These are phyloP conservation scores for Penicillium occitanis DNA, from an alignment of 2,329 filamentous ascomycete species.

Conservation along the genomic window DNA sequence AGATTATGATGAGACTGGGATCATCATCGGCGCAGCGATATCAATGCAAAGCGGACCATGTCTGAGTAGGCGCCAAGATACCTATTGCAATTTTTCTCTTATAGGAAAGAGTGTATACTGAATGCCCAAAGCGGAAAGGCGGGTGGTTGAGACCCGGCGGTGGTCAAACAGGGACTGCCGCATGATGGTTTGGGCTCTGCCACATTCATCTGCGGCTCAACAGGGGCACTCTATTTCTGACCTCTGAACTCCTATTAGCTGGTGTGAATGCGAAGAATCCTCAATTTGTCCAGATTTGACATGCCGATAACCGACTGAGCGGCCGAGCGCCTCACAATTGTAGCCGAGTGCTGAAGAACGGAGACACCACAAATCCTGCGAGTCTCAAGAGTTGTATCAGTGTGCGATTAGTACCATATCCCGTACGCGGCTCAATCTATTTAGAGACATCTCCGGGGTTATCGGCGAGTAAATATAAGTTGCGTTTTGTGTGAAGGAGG, in stretches of 20 bases:
- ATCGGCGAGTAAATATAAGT: too few species aligned
- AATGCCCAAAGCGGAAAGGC: not conserved
- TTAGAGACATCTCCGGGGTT: too few species aligned
- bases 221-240: not conserved
- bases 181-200: constrained; percentile 10
- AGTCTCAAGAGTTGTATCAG: constrained; percentile 6
- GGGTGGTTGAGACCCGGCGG: not conserved
- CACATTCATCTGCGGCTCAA: constrained; percentile 7
- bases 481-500: not conserved
- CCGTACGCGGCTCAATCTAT: not conserved
- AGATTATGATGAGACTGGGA: not conserved
- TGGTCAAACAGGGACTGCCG: constrained; percentile 14
- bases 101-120: not conserved
- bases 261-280: not conserved
- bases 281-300: not conserved
- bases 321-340: not conserved
- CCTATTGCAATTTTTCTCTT: not conserved
- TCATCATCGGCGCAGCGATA: not conserved
- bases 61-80: constrained; percentile 6
- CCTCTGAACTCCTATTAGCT: not conserved
- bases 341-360: not conserved
- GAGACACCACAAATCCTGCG: not conserved
- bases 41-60: not conserved
- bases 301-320: not conserved
- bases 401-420: not conserved